Base-by-base conservation (phyloP, 192 early-diverging fungal genomes). In the Funneliformis mosseae region DNA sequence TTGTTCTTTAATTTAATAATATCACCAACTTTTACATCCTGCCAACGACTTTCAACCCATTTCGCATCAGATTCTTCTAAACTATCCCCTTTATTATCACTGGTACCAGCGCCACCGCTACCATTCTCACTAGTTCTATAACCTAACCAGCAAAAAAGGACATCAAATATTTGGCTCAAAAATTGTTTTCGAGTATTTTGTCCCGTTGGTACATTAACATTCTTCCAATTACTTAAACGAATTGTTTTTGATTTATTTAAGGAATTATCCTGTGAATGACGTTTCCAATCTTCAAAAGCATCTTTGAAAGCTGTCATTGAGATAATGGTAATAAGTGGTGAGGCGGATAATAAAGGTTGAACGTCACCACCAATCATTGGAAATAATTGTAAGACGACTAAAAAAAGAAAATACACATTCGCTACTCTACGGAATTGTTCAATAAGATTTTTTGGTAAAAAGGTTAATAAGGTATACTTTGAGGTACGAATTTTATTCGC, bases 401-500 rank as follows among this genome's bases (percentile, higher is more conserved):
- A 81, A 74, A 94, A 93, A 67, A 97, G 83, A 83, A 99, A 99
- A 84, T 97, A 99, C 41, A 98, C 89, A 84, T 99, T 99, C 64
- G 98, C 98, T 8, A 97, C 89, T 50, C 92, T 90, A 9, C 95
- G 93, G 84, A 99, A 99, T 88, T 99, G 97, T 90, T 98, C 97
- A 83, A 95, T 94, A 76, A 99, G 83, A 79, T 98, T 98, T 83
- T 96, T 97, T 23, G 97, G 97, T 18, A 99, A 83, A 85, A 98
- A 99, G 0, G 94, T 93, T 12, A 95, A 67, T 6, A 94, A 82
- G 8, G 95, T 95, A 88, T 99, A 99, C 84, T 98, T 99, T 25
- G 92, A 88, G 1, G 97, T 98, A 39, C 91, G 86, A 63, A 98
- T 90, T 80, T 92, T 90, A 87, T 98, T 98, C 76, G 85, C 78